Evolutionary conservation across 208 protist genomes (phyloP).

Genomic region (Trypanosoma avium): DNA sequence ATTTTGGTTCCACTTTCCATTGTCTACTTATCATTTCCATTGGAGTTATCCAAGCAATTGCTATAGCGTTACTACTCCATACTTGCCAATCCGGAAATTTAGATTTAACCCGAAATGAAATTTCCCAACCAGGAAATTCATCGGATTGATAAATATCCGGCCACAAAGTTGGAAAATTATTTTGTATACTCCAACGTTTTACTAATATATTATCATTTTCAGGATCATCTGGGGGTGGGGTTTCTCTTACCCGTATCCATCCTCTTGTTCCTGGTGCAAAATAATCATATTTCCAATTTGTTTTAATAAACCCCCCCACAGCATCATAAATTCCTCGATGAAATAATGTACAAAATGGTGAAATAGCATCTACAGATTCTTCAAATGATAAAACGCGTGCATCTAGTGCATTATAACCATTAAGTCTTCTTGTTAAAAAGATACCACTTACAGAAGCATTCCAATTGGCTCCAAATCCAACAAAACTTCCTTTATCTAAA

Average conservation of each 20-base stretch:
- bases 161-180: conserved; percentile 13
- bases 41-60: conserved; percentile 20
- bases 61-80: conserved; percentile 25
- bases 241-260: background rate
- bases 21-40: background rate
- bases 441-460: conserved; percentile 9
- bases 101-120: conserved; percentile 25
- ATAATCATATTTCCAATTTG: background rate
- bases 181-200: background rate
- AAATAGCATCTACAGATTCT: conserved; percentile 27
- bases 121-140: conserved; percentile 31
- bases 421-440: conserved; percentile 25
- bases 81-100: conserved; percentile 32
- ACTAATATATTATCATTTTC: conserved; percentile 6
- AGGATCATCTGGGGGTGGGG: conserved; percentile 2
- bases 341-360: conserved; percentile 34
- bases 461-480: conserved; percentile 9
- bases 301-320: conserved; percentile 23
- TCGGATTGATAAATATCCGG: conserved; percentile 4
- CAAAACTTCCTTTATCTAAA: conserved; percentile 27
- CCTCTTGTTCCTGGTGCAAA: background rate
- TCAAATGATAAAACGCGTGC: conserved; percentile 23
- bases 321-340: conserved; percentile 25
- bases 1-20: background rate
- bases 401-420: conserved; percentile 23